Percentiles rank a stretch among this genome's conserved stretches.
Evolutionary conservation across 768 basidiomycete species (phyloP).

Genomic region (Russula sp.): DNA sequence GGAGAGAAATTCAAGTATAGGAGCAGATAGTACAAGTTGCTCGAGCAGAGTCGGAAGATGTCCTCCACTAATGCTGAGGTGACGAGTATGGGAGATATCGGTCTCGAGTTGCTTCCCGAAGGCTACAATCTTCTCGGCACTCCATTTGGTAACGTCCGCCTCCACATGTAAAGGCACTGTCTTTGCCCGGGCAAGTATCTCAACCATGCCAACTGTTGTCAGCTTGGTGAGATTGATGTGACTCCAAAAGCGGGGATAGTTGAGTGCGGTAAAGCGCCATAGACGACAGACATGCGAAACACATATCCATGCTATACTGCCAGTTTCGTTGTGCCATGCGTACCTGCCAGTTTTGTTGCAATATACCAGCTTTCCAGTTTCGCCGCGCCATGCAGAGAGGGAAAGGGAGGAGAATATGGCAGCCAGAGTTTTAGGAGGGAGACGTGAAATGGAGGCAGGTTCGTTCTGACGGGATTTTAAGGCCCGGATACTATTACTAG

Average conservation of each 20-base stretch:
- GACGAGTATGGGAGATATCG: conserved; percentile 7
- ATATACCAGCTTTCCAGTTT: too few relatives aligned
- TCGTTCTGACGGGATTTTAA: conserved; percentile 17
- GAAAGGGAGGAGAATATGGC: conserved; percentile 15
- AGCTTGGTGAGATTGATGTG: conserved; percentile 10
- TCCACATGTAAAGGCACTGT: conserved; percentile 7
- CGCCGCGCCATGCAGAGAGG: neutral
- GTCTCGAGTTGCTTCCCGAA: neutral
- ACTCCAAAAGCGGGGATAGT: conserved; percentile 16
- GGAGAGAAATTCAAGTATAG: conserved; percentile 1
- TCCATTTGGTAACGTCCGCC: neutral
- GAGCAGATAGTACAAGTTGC: conserved; percentile 3
- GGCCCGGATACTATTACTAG: neutral
- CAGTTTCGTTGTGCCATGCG: neutral
- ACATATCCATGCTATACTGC: conserved; percentile 1
- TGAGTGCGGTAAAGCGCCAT: conserved; percentile 25
- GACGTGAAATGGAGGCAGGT: conserved; percentile 16
- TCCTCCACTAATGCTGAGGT: conserved; percentile 1
- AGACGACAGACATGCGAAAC: conserved; percentile 24
- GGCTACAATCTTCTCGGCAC: neutral
- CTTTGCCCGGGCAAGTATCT: conserved; percentile 14
- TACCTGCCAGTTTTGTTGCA: too few relatives aligned
- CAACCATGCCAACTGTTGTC: neutral
- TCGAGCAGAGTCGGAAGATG: neutral
- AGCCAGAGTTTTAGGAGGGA: conserved; percentile 14